phyloP scores from a whole-genome alignment of 805 yeast genomes.

The Ogataea saltuana region DNA sequence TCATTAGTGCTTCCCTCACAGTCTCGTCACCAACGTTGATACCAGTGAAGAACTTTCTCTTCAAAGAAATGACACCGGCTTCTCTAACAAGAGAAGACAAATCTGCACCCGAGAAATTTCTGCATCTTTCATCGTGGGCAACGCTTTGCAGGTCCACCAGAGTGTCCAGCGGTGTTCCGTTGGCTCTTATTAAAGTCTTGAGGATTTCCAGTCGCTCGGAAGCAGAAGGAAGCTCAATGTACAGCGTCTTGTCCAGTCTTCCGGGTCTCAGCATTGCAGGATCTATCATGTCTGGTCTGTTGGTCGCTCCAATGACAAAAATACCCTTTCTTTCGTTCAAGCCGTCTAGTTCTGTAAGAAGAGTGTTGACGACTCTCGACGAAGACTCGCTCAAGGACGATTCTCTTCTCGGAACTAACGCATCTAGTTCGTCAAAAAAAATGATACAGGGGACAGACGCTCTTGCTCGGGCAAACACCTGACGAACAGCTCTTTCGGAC shows the following conservation, averaged over 20 bases:
- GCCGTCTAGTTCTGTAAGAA: conserved; percentile 93
- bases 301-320: conserved; percentile 94
- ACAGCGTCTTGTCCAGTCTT: conserved; percentile 87
- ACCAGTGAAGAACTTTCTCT: conserved; percentile 62
- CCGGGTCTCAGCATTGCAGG: conserved; percentile 98
- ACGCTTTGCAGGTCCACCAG: conserved; percentile 61
- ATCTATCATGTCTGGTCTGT: conserved; percentile 97
- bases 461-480: conserved; percentile 88
- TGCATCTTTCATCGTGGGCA: conserved; percentile 76
- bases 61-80: conserved; percentile 87
- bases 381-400: conserved; percentile 84
- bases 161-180: conserved; percentile 70
- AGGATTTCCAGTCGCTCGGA: conserved; percentile 81
- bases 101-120: conserved; percentile 96
- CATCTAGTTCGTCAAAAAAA: conserved; percentile 95
- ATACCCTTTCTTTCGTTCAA: conserved; percentile 90
- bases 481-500: conserved; percentile 89
- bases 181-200: conserved; percentile 67
- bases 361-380: conserved; percentile 90
- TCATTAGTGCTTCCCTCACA: conserved; percentile 23
- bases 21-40: conserved; percentile 50
- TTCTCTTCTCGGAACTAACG: conserved; percentile 92
- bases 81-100: conserved; percentile 88
- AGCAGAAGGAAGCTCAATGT: conserved; percentile 82
- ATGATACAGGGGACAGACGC: conserved; percentile 94